Conservation (phyloP, 352 stramenopile genomes). For the Blastocystis sp. region DNA sequence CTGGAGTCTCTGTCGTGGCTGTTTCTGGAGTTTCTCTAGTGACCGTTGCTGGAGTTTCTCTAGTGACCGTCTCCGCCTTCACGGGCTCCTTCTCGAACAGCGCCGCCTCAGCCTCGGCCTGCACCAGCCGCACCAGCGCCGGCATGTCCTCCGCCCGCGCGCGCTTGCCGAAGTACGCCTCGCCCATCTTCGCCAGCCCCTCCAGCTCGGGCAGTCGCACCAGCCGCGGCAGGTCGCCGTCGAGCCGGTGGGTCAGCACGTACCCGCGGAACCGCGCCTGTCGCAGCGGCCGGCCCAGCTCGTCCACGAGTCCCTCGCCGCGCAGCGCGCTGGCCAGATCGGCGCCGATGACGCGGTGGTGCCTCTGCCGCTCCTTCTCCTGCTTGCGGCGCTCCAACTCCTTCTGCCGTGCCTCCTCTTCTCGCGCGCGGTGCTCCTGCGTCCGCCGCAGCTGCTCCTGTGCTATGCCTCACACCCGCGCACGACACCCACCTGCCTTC, state of each 20-base stretch:
- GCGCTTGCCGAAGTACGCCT: background rate
- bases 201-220: background rate
- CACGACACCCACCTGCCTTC: background rate
- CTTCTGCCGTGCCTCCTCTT: background rate
- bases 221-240: background rate
- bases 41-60: too few species aligned
- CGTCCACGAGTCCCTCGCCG: too few species aligned
- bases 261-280: too few species aligned
- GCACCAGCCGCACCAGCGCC: background rate
- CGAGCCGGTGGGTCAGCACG: background rate
- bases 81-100: background rate
- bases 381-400: background rate
- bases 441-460: conserved; percentile 3
- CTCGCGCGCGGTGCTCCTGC: background rate
- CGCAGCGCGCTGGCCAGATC: too few species aligned
- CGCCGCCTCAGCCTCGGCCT: background rate
- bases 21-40: too few species aligned
- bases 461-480: background rate
- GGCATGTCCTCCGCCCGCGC: background rate
- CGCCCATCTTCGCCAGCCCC: background rate
- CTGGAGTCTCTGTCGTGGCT: too few species aligned
- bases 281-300: too few species aligned
- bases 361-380: background rate
- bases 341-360: too few species aligned
- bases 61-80: background rate